Conservation (phyloP, 495 filamentous ascomycete species). For the Sordaria brevicollis region DNA sequence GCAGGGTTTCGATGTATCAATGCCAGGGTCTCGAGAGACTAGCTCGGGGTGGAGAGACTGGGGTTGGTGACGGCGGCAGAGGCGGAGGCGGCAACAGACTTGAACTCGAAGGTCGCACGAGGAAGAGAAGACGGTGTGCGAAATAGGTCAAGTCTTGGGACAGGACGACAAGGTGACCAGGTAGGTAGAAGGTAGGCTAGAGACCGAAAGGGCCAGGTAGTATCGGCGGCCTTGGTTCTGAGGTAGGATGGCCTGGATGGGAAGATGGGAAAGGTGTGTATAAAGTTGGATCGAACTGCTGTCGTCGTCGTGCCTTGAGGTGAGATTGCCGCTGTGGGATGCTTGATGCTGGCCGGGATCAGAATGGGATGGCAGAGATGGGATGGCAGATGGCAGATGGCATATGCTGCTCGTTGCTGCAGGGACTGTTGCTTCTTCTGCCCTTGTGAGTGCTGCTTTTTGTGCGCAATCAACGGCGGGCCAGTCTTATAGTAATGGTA, state of each 20-base stretch:
- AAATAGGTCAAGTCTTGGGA: background rate
- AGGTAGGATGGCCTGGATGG: background rate
- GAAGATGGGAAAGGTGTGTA: background rate
- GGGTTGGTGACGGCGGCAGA: slow-evolving; percentile 8
- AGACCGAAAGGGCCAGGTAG: background rate
- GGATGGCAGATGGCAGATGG: slow-evolving; percentile 4
- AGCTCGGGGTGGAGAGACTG: background rate
- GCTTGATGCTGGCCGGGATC: background rate
- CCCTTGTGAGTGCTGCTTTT: background rate
- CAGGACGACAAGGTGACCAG: background rate
- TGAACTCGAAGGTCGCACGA: slow-evolving; percentile 5
- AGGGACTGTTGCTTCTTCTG: background rate
- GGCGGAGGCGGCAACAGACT: slow-evolving; percentile 2
- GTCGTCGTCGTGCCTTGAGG: background rate
- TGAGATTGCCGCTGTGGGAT: background rate
- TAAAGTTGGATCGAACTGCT: background rate
- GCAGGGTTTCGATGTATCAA: background rate
- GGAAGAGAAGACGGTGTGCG: slow-evolving; percentile 1
- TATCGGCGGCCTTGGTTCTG: background rate
- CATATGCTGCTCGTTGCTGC: background rate
- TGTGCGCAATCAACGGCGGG: background rate
- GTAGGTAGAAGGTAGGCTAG: no score
- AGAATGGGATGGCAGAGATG: background rate
- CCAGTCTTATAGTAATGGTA: background rate
- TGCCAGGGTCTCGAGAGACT: background rate